Evolutionary conservation across 2,329 filamentous ascomycete genomes (phyloP).

Genomic region (Tolypocladium pustulatum): DNA sequence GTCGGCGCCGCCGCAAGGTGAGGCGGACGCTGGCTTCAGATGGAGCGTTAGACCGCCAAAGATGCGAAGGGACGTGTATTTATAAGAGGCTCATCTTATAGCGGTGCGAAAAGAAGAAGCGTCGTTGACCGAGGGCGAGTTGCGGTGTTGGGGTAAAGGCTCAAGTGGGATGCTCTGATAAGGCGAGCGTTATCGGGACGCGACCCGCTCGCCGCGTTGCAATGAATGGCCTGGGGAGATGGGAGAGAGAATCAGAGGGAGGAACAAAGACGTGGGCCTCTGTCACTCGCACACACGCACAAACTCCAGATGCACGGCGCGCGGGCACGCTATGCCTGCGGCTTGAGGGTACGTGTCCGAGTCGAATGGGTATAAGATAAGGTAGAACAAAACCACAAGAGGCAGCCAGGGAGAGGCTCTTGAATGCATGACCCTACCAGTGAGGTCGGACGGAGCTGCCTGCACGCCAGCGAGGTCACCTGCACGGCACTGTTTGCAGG

Average conservation of each 20-base stretch:
- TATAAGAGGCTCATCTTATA: background rate
- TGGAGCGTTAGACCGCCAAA: background rate
- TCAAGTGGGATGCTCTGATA: background rate
- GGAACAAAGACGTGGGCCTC: background rate
- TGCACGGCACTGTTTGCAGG: conserved; percentile 11
- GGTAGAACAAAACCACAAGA: background rate
- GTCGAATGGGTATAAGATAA: background rate
- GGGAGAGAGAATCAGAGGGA: background rate
- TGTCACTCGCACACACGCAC: background rate
- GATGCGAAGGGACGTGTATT: background rate
- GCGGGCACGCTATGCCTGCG: background rate
- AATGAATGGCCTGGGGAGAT: background rate
- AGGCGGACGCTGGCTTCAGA: background rate
- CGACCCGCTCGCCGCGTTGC: background rate
- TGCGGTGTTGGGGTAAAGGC: background rate
- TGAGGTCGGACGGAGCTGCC: conserved; percentile 1
- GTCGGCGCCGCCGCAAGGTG: background rate
- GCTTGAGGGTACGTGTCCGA: background rate
- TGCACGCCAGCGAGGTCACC: conserved; percentile 10
- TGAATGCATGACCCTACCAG: background rate
- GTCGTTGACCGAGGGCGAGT: background rate
- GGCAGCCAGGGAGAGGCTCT: background rate
- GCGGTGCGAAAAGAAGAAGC: background rate
- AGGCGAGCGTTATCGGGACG: conserved; percentile 1
- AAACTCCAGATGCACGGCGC: background rate